A percentile compares a stretch with the other conserved stretches of the same genome.
Evolutionary conservation across 441 rosid species (phyloP).

Genomic region (Kokia cookei): DNA sequence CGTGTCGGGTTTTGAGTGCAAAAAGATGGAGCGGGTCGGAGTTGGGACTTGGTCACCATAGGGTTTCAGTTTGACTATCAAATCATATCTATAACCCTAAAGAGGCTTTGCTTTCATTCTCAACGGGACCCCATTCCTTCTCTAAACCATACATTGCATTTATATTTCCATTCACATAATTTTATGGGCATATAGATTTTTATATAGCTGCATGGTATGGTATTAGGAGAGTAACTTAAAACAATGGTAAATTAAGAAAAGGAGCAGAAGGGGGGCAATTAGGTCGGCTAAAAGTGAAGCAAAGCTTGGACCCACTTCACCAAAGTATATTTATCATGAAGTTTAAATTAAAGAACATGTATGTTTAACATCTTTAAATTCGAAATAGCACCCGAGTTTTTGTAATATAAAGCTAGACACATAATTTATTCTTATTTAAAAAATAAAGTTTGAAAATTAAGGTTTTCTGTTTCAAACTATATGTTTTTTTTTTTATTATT

Average conservation of each 20-base stretch:
- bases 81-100: neutral
- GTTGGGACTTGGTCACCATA: neutral
- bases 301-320: conserved; percentile 5
- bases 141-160: neutral
- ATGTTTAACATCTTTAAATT: too few species aligned
- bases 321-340: neutral
- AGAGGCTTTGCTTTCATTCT: neutral
- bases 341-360: neutral
- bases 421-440: too few species aligned
- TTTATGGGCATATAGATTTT: neutral
- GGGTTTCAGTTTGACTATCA: neutral
- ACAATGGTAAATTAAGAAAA: neutral
- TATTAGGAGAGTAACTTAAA: neutral
- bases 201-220: neutral
- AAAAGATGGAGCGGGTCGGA: neutral
- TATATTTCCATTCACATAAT: neutral
- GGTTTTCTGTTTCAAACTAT: too few species aligned
- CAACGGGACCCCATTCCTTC: neutral
- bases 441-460: too few species aligned
- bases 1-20: neutral
- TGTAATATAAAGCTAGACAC: too few species aligned
- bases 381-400: too few species aligned
- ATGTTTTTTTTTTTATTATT: too few species aligned
- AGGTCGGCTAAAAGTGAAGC: conserved; percentile 41
- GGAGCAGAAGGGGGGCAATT: conserved; percentile 10